Evolutionary conservation across 2,329 filamentous ascomycete genomes (phyloP).

Genomic region (Ophidiomyces ophidiicola): DNA sequence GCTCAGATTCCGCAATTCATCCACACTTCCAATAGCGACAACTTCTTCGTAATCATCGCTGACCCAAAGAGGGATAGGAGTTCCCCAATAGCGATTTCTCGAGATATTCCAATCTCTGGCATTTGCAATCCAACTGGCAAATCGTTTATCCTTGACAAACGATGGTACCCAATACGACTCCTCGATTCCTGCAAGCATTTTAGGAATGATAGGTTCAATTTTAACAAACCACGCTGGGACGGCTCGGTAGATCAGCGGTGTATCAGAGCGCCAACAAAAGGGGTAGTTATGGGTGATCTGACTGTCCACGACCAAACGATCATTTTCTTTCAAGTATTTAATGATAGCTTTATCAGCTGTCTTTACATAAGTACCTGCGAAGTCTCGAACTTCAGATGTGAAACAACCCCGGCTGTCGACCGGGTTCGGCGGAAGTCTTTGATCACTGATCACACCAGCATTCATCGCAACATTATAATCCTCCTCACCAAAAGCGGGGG

Average conservation of each 20-base stretch:
- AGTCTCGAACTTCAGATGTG: slow-evolving; percentile 64
- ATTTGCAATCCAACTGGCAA: slow-evolving; percentile 81
- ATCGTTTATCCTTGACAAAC: slow-evolving; percentile 82
- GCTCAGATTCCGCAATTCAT: slow-evolving; percentile 72
- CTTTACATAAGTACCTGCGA: slow-evolving; percentile 80
- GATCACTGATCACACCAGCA: slow-evolving; percentile 63
- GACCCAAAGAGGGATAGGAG: slow-evolving; percentile 81
- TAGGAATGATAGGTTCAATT: slow-evolving; percentile 67
- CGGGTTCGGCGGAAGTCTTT: slow-evolving; percentile 72
- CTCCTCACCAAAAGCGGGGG: slow-evolving; percentile 88
- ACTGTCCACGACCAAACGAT: slow-evolving; percentile 69
- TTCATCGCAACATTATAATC: slow-evolving; percentile 78
- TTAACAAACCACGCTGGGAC: slow-evolving; percentile 94
- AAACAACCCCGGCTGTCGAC: slow-evolving; percentile 77
- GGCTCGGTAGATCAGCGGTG: slow-evolving; percentile 80
- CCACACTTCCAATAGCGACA: slow-evolving; percentile 72
- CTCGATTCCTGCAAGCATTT: slow-evolving; percentile 85
- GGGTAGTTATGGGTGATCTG: slow-evolving; percentile 86
- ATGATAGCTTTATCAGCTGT: slow-evolving; percentile 87
- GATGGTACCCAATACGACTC: slow-evolving; percentile 82
- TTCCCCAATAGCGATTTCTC: slow-evolving; percentile 90
- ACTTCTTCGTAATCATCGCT: slow-evolving; percentile 80
- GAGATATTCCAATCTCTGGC: slow-evolving; percentile 94
- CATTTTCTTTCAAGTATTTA: slow-evolving; percentile 67
- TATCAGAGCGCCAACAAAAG: slow-evolving; percentile 91